phyloP scores from a whole-genome alignment of 2,329 filamentous ascomycete species.

The Aspergillus nomiae region DNA sequence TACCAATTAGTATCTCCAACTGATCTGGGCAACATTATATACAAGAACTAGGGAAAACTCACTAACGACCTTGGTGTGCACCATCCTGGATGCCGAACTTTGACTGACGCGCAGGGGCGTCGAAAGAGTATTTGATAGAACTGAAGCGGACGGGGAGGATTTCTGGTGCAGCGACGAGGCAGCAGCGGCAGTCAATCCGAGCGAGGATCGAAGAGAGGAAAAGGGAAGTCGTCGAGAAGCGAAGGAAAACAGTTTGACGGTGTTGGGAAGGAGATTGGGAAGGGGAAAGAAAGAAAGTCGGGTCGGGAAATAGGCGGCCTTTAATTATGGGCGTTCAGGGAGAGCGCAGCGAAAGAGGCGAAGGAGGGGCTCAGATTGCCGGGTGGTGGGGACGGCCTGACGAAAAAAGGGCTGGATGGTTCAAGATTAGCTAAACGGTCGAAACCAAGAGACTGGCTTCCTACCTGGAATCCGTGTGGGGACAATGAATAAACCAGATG shows the following conservation, averaged over 20 bases:
- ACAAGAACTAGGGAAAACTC: constrained; percentile 44
- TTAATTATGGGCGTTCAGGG: constrained; percentile 20
- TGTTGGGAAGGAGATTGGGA: constrained; percentile 29
- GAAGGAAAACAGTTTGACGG: constrained; percentile 92
- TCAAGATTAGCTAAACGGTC: constrained; percentile 23
- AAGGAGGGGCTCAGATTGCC: constrained; percentile 21
- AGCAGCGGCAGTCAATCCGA: constrained; percentile 71
- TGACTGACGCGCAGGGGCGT: constrained; percentile 45
- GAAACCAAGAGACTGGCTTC: not conserved
- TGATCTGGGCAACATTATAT: not conserved
- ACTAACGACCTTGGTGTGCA: constrained; percentile 94
- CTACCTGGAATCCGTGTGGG: not conserved
- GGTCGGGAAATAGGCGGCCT: constrained; percentile 20
- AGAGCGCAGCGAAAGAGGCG: constrained; percentile 13
- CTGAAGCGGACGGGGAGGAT: constrained; percentile 42
- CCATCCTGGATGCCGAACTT: constrained; percentile 55
- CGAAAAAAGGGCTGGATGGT: constrained; percentile 17
- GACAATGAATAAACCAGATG: constrained; percentile 1
- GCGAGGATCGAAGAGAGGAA: constrained; percentile 69
- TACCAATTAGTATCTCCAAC: constrained; percentile 9
- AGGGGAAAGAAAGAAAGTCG: constrained; percentile 12
- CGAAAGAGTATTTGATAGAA: constrained; percentile 37
- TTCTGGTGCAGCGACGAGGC: constrained; percentile 69
- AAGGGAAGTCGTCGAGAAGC: constrained; percentile 67
- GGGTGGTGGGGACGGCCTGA: constrained; percentile 17